Base-by-base conservation (phyloP, 2,329 filamentous ascomycete species). In the Myotisia sp. region DNA sequence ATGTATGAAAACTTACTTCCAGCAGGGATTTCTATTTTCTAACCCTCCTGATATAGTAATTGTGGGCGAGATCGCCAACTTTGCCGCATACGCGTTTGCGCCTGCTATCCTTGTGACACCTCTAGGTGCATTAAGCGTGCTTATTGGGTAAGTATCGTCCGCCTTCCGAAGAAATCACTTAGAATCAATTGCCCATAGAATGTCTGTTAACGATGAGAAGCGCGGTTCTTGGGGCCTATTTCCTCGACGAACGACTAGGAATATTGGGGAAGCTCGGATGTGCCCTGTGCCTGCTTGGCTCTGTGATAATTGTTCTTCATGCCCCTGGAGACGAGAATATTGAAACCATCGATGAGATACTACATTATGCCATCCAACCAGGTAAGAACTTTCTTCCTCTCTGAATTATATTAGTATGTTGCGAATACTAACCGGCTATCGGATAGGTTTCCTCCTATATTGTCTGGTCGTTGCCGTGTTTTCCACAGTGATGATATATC, bases 61-160 rank as follows among this genome's bases (percentile, higher is more conserved):
- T 40, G 62, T 92, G 28, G 90, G 90, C 52, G 90, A 98, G 62
- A 66, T 94, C 38, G 92, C 85, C 62, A 98, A 98, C 60, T 98
- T 98, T 55, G 86, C 86, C 33, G 90, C 90, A 42, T 98, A 98
- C 56, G 90, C 90, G 5, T 98, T 95, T 60, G 90, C 90, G 45
- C 90, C 90, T 26, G 92, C 90, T n/a, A 98, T 98, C 59, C 70
- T 98, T 34, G 90, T 98, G 26, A 98, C 90, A 4, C 90, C 90
- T 17, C 67, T 98, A 16, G 90, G 90, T 41, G 90, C 90, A 37
- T 69, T 98, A 42, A 90, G 83, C 53, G 92, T 98, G 38, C 67
- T 98, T 44, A 94, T 98, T 51, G 90, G 72, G 68, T 71, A 52
- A 40, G 65, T 47, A 26, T 50, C 42, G 4, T 26, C 14, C 13